Conservation (phyloP, 495 filamentous ascomycete genomes). For the Xylaria palmicola region DNA sequence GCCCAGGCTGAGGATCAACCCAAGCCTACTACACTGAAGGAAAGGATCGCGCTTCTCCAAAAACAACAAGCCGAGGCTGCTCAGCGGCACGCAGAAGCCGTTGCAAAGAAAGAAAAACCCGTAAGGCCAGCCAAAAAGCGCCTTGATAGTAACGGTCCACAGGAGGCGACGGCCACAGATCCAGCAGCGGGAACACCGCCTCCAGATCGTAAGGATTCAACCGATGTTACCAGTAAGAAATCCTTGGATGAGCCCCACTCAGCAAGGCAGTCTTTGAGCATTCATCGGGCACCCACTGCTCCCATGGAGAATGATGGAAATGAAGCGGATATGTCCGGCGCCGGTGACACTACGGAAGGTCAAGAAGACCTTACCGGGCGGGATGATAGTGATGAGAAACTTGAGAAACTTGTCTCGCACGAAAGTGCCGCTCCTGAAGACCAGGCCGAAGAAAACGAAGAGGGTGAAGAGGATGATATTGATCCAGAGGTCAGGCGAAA, state of each 20-base stretch:
- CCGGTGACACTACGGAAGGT: slow-evolving; percentile 79
- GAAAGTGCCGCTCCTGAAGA: slow-evolving; percentile 31
- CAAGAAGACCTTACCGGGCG: slow-evolving; percentile 72
- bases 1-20: slow-evolving; percentile 73
- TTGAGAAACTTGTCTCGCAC: slow-evolving; percentile 25
- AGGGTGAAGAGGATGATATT: slow-evolving; percentile 86
- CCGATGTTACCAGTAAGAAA: slow-evolving; percentile 54
- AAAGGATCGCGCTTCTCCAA: slow-evolving; percentile 88
- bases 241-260: slow-evolving; percentile 57
- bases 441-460: slow-evolving; percentile 51
- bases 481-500: slow-evolving; percentile 85
- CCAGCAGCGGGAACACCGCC: slow-evolving; percentile 39
- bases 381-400: slow-evolving; percentile 68
- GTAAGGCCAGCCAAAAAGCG: slow-evolving; percentile 78
- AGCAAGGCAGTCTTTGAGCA: slow-evolving; percentile 42
- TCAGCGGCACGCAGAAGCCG: slow-evolving; percentile 71
- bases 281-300: slow-evolving; percentile 51
- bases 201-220: slow-evolving; percentile 47
- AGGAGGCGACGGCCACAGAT: slow-evolving; percentile 34
- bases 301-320: slow-evolving; percentile 68
- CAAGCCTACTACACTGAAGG: slow-evolving; percentile 89
- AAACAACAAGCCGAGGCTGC: slow-evolving; percentile 91
- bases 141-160: slow-evolving; percentile 51
- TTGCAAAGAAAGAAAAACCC: slow-evolving; percentile 85
- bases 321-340: slow-evolving; percentile 86